A percentile compares a stretch with the other conserved stretches of the same genome.
Conservation (phyloP, 2,329 filamentous ascomycete species). For the Pochonia chlamydosporia region DNA sequence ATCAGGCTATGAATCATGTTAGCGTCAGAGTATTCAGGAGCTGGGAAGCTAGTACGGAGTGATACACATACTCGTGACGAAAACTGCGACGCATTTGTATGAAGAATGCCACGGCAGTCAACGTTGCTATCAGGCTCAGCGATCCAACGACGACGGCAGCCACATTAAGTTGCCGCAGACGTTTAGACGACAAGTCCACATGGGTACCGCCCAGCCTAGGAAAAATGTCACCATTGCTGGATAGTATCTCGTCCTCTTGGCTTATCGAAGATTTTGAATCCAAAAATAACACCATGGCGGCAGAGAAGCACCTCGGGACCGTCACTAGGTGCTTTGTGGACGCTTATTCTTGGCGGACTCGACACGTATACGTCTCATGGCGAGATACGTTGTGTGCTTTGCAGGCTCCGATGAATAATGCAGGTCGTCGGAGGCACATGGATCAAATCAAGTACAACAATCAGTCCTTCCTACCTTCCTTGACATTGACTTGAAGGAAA, state of each 20-base stretch:
- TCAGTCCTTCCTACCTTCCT: not conserved
- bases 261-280: not conserved
- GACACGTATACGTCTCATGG: not conserved
- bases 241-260: not conserved
- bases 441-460: not conserved
- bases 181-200: not conserved
- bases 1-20: slow-evolving; percentile 49
- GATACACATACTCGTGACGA: slow-evolving; percentile 46
- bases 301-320: not conserved
- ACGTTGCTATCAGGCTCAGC: slow-evolving; percentile 50
- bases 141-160: slow-evolving; percentile 35
- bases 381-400: not conserved
- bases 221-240: not conserved
- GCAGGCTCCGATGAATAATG: not conserved
- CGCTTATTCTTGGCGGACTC: not conserved
- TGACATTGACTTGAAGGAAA: not conserved
- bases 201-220: not conserved
- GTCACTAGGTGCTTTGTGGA: not conserved
- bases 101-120: slow-evolving; percentile 65
- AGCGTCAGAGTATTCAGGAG: not conserved
- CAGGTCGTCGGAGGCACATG: not conserved
- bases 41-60: not conserved
- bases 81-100: slow-evolving; percentile 67
- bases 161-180: slow-evolving; percentile 18
- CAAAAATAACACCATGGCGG: not conserved